These are phyloP conservation scores for Arctium lappa DNA, from an alignment of 129 eudicot species.

Conservation along the genomic window DNA sequence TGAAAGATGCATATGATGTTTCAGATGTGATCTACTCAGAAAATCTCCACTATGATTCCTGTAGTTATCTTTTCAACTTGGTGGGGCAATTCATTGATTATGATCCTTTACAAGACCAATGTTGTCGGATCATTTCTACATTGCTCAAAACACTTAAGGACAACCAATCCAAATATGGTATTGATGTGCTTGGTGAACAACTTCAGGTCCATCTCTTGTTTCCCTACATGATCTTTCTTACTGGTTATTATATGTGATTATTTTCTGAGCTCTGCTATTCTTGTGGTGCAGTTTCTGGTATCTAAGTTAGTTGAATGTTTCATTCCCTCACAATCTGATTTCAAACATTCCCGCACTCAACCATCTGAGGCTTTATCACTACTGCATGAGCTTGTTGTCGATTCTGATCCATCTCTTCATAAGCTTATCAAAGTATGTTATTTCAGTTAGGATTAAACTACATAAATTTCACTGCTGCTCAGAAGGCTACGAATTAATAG, in stretches of 20 bases:
- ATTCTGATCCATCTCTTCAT: slow-evolving; percentile 72
- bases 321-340: slow-evolving; percentile 38
- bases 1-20: slow-evolving; percentile 8
- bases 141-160: slow-evolving; percentile 58
- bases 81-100: slow-evolving; percentile 65
- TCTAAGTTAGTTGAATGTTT: slow-evolving; percentile 72
- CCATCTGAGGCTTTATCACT: slow-evolving; percentile 61
- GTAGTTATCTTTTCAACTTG: slow-evolving; percentile 84
- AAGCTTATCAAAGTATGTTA: slow-evolving; percentile 76
- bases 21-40: neutral
- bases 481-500: neutral
- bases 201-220: slow-evolving; percentile 60
- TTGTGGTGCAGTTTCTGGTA: slow-evolving; percentile 65
- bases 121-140: slow-evolving; percentile 65
- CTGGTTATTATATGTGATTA: neutral
- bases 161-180: slow-evolving; percentile 41
- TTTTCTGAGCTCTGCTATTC: slow-evolving; percentile 12
- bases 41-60: slow-evolving; percentile 13
- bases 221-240: slow-evolving; percentile 1
- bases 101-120: slow-evolving; percentile 71
- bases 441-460: slow-evolving; percentile 11
- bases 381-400: slow-evolving; percentile 77
- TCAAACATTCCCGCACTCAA: slow-evolving; percentile 34
- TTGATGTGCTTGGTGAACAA: slow-evolving; percentile 77
- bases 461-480: neutral